Percentiles rank a stretch among this genome's conserved stretches.
phyloP scores from a whole-genome alignment of 2,329 filamentous ascomycete species.

The Alternaria sp. region DNA sequence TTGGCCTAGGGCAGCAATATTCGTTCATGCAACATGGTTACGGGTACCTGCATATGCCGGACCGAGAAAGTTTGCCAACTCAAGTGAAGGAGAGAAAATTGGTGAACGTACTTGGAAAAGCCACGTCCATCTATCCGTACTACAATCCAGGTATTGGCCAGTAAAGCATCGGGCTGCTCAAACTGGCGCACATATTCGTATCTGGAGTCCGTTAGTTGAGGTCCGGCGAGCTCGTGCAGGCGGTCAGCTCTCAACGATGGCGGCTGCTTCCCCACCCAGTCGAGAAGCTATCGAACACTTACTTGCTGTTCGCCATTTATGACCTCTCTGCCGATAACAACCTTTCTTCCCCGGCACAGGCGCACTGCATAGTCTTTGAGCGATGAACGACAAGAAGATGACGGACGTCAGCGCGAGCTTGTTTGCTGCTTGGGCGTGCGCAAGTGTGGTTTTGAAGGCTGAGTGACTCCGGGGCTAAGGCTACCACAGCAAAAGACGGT shows the following conservation, averaged over 20 bases:
- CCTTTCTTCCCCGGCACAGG: constrained; percentile 6
- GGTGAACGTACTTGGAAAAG: constrained; percentile 79
- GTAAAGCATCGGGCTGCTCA: constrained; percentile 80
- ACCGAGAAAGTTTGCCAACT: constrained; percentile 11
- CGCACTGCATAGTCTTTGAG: constrained; percentile 29
- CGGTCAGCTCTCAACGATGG: not conserved
- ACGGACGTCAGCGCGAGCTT: constrained; percentile 14
- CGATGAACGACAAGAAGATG: constrained; percentile 3
- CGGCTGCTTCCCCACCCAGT: constrained; percentile 17
- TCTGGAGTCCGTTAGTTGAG: constrained; percentile 58
- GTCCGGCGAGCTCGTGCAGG: constrained; percentile 13
- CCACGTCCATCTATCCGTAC: constrained; percentile 92
- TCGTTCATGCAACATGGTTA: constrained; percentile 19
- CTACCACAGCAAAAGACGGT: constrained; percentile 23
- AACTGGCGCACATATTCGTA: constrained; percentile 95
- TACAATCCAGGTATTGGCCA: constrained; percentile 95
- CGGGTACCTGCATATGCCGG: constrained; percentile 30
- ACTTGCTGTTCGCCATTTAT: constrained; percentile 40
- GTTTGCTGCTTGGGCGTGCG: constrained; percentile 17
- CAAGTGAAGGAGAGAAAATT: constrained; percentile 13
- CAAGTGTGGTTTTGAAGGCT: constrained; percentile 28
- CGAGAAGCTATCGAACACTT: constrained; percentile 16
- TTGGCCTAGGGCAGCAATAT: constrained; percentile 12
- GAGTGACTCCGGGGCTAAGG: constrained; percentile 15
- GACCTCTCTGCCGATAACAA: constrained; percentile 1